Percentiles rank a stretch among this genome's conserved stretches.
phyloP scores from a whole-genome alignment of 345 rosid species.

The Sisymbrium altissimum region DNA sequence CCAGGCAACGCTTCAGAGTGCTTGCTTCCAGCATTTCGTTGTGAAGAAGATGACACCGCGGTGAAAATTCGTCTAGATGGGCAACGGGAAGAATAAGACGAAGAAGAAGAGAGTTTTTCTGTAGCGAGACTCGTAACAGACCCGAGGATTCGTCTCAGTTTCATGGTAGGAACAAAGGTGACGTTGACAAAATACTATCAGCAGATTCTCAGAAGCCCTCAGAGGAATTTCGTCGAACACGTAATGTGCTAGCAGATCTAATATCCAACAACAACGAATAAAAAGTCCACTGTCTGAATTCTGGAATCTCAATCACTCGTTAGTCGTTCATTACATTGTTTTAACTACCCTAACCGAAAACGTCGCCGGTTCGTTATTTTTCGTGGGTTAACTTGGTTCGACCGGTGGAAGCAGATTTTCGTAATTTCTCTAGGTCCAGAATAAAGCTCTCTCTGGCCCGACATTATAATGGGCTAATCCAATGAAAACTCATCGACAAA shows the following conservation, averaged over 20 bases:
- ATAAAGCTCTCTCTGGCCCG: not conserved
- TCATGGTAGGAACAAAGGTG: not conserved
- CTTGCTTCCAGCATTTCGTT: conserved; percentile 6
- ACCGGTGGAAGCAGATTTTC: not conserved
- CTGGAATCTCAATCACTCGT: not conserved
- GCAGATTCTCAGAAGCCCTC: not conserved
- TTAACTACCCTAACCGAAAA: not conserved
- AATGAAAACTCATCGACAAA: not conserved
- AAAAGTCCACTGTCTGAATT: not conserved
- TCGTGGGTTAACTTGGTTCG: not conserved
- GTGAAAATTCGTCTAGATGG: conserved; percentile 30
- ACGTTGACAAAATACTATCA: not conserved
- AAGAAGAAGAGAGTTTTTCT: conserved; percentile 12
- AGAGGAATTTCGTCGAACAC: conserved; percentile 25
- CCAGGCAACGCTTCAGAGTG: conserved; percentile 41
- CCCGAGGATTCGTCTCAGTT: conserved; percentile 22
- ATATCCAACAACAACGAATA: not conserved
- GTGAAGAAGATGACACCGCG: conserved; percentile 19
- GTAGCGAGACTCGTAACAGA: conserved; percentile 4
- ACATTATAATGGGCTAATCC: not conserved
- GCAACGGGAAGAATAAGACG: conserved; percentile 11
- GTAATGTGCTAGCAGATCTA: not conserved
- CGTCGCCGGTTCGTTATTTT: not conserved
- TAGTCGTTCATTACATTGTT: not conserved
- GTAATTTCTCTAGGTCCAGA: not conserved